Base-by-base conservation (phyloP, 2,329 filamentous ascomycete species). In the Leptographium lundbergii region DNA sequence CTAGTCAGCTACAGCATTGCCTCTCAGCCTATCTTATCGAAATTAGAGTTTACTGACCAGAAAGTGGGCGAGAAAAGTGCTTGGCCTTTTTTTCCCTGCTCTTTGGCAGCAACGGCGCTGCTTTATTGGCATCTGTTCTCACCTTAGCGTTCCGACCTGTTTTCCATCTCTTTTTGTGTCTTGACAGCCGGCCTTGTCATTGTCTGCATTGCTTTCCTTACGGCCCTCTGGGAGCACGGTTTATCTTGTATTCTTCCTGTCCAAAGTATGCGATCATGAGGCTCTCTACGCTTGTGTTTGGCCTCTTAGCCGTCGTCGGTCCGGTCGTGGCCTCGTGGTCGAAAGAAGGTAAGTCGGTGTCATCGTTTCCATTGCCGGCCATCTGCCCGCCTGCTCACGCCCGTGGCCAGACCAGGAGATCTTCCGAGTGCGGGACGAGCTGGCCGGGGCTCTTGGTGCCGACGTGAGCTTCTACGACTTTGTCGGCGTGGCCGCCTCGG, bases 391-490 rank as follows among this genome's bases (percentile, higher is more conserved):
- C 10, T 0, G 14, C 24, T 34, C 6, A 34, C 32, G 32, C 9
- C 32, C 32, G 9, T 34, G 32, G 42, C 9, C 68, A 95, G 94
- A 99, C 74, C 90, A 95, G 70, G 94, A 99, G 75, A 97, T 99
- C 76, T 99, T 99, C 77, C 88, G 91, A 67, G 80, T 99, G 63
- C 87, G 87, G 69, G 91, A 96, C 75, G 94, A 97, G 71, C 82
- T 99, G 59, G 76, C 81, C 61, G 74, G 82, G 52, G 77, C 84
- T 64, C 89, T 96, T 71, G 91, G 94, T 60, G 68, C 78, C 57
- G 86, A 88, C 63, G 81, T 89, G 61, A 94, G 89, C 66, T 99
- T 99, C 74, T 99, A 99, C 81, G 86, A 95, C 70, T 94, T 96
- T 74, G 78, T 99, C 63, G 91, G 87, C 67, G 81, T 96, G 64